Evolutionary conservation across 2,329 filamentous ascomycete species (phyloP).

Genomic region (Rhexocercosporidium sp.): DNA sequence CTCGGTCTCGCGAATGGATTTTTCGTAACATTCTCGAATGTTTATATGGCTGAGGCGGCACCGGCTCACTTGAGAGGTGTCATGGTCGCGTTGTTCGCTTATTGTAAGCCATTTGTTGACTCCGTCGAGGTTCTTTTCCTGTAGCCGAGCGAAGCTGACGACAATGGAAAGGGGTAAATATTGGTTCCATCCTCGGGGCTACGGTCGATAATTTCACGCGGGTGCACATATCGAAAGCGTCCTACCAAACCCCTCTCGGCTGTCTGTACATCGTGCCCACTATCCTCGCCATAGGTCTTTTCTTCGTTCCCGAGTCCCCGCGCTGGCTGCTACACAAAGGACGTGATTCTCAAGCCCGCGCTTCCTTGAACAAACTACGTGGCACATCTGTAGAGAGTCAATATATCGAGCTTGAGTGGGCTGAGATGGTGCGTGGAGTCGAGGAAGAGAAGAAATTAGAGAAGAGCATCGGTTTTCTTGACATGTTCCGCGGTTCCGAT

Average conservation of each 20-base stretch:
- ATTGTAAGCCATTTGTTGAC: conserved; percentile 41
- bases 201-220: conserved; percentile 24
- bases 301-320: conserved; percentile 47
- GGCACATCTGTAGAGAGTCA: conserved; percentile 38
- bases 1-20: conserved; percentile 52
- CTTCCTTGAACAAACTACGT: conserved; percentile 31
- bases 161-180: conserved; percentile 45
- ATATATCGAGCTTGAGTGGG: conserved; percentile 37
- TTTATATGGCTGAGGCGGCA: conserved; percentile 53
- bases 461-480: conserved; percentile 21
- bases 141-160: neutral
- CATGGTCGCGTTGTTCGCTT: conserved; percentile 53
- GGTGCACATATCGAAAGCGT: conserved; percentile 26
- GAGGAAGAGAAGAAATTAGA: conserved; percentile 39
- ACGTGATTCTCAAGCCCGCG: conserved; percentile 40
- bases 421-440: conserved; percentile 41
- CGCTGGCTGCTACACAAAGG: conserved; percentile 45
- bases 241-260: conserved; percentile 41
- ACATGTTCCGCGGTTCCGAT: conserved; percentile 38
- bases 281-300: conserved; percentile 40
- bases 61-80: conserved; percentile 53
- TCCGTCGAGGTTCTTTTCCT: neutral
- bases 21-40: conserved; percentile 53
- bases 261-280: conserved; percentile 33
- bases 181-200: conserved; percentile 46